Percentiles rank a stretch among this genome's conserved stretches.
phyloP scores from a whole-genome alignment of 257 asterid species.

The Plectranthus barbatus region DNA sequence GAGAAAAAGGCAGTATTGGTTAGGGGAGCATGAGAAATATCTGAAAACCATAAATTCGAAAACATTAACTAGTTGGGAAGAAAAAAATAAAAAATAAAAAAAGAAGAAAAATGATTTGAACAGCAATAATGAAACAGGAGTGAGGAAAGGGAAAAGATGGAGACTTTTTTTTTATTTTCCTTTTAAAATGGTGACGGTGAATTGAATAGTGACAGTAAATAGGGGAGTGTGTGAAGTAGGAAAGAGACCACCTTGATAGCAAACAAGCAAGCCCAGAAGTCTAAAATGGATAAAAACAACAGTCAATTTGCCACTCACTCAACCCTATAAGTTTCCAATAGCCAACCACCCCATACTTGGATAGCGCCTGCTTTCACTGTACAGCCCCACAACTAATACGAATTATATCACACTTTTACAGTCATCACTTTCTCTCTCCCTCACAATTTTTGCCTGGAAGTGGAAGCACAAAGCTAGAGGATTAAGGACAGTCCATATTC shows the following conservation, averaged over 20 bases:
- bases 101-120: not conserved
- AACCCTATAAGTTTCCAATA: conserved; percentile 31
- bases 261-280: conserved; percentile 36
- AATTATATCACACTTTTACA: conserved; percentile 23
- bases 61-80: too few species aligned
- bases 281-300: conserved; percentile 30
- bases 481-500: not conserved
- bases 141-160: conserved; percentile 11
- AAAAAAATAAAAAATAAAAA: too few species aligned
- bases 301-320: conserved; percentile 35
- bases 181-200: not conserved
- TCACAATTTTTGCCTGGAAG: too few species aligned
- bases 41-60: conserved; percentile 42
- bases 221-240: conserved; percentile 26
- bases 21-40: conserved; percentile 54
- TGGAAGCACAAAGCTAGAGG: not conserved
- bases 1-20: conserved; percentile 29
- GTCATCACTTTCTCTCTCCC: not conserved
- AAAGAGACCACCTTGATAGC: conserved; percentile 35
- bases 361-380: conserved; percentile 40
- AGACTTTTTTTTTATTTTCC: conserved; percentile 11
- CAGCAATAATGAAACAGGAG: conserved; percentile 26
- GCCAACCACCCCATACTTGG: conserved; percentile 31
- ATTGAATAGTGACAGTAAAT: conserved; percentile 21
- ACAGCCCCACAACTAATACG: conserved; percentile 30